A percentile compares a stretch with the other conserved stretches of the same genome.
These are phyloP conservation scores for Astrothelium subdiscretum DNA, from an alignment of 495 filamentous ascomycete genomes.

Conservation along the genomic window DNA sequence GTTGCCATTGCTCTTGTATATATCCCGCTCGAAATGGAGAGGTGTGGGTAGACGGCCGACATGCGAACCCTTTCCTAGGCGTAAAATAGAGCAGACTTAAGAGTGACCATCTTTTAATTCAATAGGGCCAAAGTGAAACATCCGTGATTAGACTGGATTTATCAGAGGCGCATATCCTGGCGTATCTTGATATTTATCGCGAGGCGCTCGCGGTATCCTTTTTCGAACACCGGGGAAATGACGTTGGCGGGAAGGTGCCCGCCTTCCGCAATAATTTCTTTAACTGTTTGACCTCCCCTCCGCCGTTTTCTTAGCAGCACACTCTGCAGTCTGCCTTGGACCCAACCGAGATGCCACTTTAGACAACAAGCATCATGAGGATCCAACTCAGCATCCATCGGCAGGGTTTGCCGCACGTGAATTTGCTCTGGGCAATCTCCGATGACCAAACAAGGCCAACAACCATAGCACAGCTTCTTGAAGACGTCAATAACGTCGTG, in stretches of 20 bases:
- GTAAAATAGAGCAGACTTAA: too few relatives aligned
- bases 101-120: too few relatives aligned
- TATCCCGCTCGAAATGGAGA: too few relatives aligned
- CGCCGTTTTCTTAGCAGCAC: not conserved
- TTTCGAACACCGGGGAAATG: too few relatives aligned
- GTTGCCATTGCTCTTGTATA: too few relatives aligned
- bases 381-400: conserved; percentile 73
- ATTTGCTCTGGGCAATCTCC: conserved; percentile 58
- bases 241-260: not conserved
- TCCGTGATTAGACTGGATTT: too few relatives aligned
- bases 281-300: not conserved
- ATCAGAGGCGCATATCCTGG: too few relatives aligned
- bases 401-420: conserved; percentile 62
- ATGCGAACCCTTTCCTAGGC: too few relatives aligned
- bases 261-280: not conserved
- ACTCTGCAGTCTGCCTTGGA: not conserved
- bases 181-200: too few relatives aligned
- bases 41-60: too few relatives aligned
- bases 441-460: conserved; percentile 27
- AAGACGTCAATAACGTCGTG: conserved; percentile 70
- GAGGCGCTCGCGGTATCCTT: too few relatives aligned
- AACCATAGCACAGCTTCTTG: conserved; percentile 71
- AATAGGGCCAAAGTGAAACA: too few relatives aligned
- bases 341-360: not conserved
- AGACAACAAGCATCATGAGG: conserved; percentile 45